phyloP scores from a whole-genome alignment of 768 basidiomycete genomes.

The Suillus variegatus region DNA sequence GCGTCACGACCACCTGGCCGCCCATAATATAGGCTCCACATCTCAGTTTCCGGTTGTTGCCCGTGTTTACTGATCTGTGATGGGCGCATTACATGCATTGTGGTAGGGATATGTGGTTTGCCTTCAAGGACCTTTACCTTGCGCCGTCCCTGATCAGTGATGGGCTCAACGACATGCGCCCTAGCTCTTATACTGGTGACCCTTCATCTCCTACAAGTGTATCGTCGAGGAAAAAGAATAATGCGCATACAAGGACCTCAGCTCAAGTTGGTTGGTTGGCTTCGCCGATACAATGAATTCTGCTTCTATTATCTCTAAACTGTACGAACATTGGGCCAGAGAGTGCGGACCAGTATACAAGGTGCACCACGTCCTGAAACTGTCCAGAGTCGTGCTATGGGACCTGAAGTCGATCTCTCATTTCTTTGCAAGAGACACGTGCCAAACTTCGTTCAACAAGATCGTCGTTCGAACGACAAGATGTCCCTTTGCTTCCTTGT shows the following conservation, averaged over 20 bases:
- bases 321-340: slow-evolving; percentile 45
- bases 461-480: slow-evolving; percentile 43
- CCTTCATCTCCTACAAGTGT: neutral
- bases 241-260: slow-evolving; percentile 43
- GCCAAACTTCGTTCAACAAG: slow-evolving; percentile 36
- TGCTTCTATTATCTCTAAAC: slow-evolving; percentile 24
- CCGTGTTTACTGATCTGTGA: neutral
- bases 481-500: slow-evolving; percentile 7
- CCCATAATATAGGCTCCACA: neutral
- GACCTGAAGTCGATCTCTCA: slow-evolving; percentile 50
- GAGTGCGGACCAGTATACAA: slow-evolving; percentile 46
- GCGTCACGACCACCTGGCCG: neutral
- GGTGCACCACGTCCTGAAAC: slow-evolving; percentile 38
- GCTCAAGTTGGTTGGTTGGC: slow-evolving; percentile 44
- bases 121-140: neutral
- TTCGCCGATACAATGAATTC: slow-evolving; percentile 25
- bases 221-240: neutral
- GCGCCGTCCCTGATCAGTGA: neutral
- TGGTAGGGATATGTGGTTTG: neutral
- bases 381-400: slow-evolving; percentile 35
- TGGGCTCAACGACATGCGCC: neutral
- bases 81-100: neutral
- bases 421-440: slow-evolving; percentile 51
- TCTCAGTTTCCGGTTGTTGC: neutral
- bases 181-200: neutral